Conservation (phyloP, 1,284 basidiomycete species). For the Sphaerobolus stellatus region DNA sequence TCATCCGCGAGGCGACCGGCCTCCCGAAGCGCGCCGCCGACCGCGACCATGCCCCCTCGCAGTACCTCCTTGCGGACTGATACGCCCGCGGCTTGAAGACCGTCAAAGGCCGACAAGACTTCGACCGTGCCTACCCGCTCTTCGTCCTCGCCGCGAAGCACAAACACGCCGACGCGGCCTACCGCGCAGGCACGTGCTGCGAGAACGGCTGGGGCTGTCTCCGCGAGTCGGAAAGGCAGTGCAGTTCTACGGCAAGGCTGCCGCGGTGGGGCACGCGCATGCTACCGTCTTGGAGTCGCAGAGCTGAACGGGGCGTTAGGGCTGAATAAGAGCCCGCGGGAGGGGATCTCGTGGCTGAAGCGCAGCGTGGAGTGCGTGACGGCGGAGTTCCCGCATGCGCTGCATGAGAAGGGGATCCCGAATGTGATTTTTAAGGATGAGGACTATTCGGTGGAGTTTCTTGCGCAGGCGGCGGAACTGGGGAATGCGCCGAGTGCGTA, state of each 20-base stretch:
- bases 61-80: constrained; percentile 98
- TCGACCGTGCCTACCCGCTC: constrained; percentile 94
- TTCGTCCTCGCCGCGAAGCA: constrained; percentile 98
- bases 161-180: constrained; percentile 95
- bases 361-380: constrained; percentile 93
- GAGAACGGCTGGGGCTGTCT: constrained; percentile 99
- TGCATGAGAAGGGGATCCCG: constrained; percentile 94
- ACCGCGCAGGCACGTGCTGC: constrained; percentile 95
- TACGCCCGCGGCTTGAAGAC: constrained; percentile 97
- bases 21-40: constrained; percentile 91
- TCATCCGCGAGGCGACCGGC: constrained; percentile 82
- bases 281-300: constrained; percentile 95
- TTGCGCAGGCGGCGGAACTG: constrained; percentile 93
- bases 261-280: constrained; percentile 86
- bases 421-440: constrained; percentile 96
- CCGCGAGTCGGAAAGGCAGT: constrained; percentile 89
- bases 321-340: constrained; percentile 83
- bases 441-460: constrained; percentile 91
- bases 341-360: constrained; percentile 98
- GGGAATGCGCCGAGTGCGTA: constrained; percentile 97
- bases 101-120: constrained; percentile 85
- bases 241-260: constrained; percentile 93
- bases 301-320: constrained; percentile 96
- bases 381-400: constrained; percentile 92
- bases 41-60: constrained; percentile 89